Evolutionary conservation across 495 filamentous ascomycete genomes (phyloP), one percentile per base, ranked within the genome.

Genomic region (Aspergillus asperescens): DNA sequence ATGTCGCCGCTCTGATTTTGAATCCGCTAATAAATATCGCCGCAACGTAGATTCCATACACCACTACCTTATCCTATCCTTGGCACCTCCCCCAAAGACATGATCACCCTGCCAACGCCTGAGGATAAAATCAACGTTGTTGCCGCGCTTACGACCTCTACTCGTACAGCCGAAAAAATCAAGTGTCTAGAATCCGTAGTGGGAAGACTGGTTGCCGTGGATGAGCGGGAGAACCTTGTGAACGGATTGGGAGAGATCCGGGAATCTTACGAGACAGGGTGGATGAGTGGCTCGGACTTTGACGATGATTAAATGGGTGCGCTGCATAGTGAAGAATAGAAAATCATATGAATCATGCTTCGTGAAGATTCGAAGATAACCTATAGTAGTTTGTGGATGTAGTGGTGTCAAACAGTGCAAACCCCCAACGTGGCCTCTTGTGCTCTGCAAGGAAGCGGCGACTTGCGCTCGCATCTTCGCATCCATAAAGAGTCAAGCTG

Each of bases 231-330:
- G 69, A 76, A 74, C 10, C 75, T 98, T 28, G 78, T 81, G 5
- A 91, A 95, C 59, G 85, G 88, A n/a, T 73, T 98, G 23, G 84
- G 84, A 38, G 87, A 88, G 59, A 85, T 96, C 51, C 82, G 85
- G 9, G 92, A 95, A 62, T 84, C 83, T 52, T 97, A 95, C 62
- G 84, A 89, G 60, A 88, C 91, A 44, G 92, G 90, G 1, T 97
- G 90, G 89, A 80, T 83, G 31, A 91, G 87, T 67, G 90, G 84
- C 48, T 87, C 82, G 41, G 90, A 95, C 41, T 83, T 83, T 9
- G 89, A 87, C 31, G 86, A 90, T 56, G 90, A 92, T 55, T 85
- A 32, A 10, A 35, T n/a, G 59, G 44, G 49, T 19, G 38, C 7
- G 6, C 35, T 7, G 32, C 2, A 35, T n/a, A n/a, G n/a, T n/a